phyloP scores from a whole-genome alignment of 1,284 basidiomycete species.

The Paramarasmius palmivorus region DNA sequence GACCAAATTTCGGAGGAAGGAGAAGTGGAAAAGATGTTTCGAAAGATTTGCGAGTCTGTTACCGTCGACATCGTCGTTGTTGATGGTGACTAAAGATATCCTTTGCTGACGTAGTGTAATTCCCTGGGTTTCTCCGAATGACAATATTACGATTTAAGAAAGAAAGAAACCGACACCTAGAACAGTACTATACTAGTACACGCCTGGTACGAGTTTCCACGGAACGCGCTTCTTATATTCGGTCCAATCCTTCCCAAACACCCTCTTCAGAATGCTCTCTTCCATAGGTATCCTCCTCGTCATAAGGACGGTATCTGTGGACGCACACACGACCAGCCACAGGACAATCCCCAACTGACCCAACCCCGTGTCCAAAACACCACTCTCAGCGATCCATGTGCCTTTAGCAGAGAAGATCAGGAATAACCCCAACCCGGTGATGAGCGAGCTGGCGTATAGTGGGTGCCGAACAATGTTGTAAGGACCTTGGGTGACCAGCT shows the following conservation, averaged over 20 bases:
- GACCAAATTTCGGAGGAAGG: conserved; percentile 39
- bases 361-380: neutral
- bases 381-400: neutral
- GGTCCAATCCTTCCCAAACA: conserved; percentile 3
- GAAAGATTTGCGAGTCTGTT: conserved; percentile 36
- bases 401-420: neutral
- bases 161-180: too few relatives aligned
- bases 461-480: conserved; percentile 2
- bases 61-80: conserved; percentile 25
- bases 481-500: neutral
- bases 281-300: neutral
- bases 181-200: neutral
- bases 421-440: neutral
- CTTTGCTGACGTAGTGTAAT: too few relatives aligned
- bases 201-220: neutral
- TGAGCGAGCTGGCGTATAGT: neutral
- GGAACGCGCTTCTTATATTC: neutral
- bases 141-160: too few relatives aligned
- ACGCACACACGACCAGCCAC: neutral
- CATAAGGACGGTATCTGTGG: neutral
- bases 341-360: neutral
- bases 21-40: conserved; percentile 39
- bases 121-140: too few relatives aligned
- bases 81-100: neutral
- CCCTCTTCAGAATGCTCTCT: conserved; percentile 1